Evolutionary conservation across 2,329 filamentous ascomycete genomes (phyloP), one percentile per base, ranked within the genome.

Genomic region (Coniochaeta hoffmannii): DNA sequence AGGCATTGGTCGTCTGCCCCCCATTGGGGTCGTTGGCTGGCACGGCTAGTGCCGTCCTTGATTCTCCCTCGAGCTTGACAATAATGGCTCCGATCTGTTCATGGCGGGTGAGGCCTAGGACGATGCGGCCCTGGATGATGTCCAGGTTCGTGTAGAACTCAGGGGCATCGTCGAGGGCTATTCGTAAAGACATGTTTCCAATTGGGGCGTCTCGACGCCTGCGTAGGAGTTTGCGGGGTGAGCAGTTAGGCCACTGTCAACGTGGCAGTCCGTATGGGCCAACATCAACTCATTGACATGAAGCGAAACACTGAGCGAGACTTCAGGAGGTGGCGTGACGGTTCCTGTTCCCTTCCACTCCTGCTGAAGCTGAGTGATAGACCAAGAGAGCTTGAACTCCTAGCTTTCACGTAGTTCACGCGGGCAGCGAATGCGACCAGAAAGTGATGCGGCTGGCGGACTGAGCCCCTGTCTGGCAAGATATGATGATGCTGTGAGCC

Each of bases 1-100:
- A 63, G 57, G 24, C 61, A 70, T 73, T 62, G 24, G 71, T 66
- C 66, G 68, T 68, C 73, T 59, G 65, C 63, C 69, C 54, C 4
- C 35, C 50, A 10, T 64, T 56, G 22, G 41, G 41, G 31, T 75
- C 68, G 65, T 73, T 58, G 62, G 66, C 61, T 63, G 81, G 72
- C 59, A 81, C 67, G 70, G 74, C 68, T 15, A 90, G 71, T 44
- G 86, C 79, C 5, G 88, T 92, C 59, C 79, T 80, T 50, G 85
- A 85, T 71, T 94, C 88, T 62, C 89, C 89, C 67, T 94, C 89
- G 31, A 94, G 81, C 74, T 94, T 94, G 65, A 93, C 88, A 35
- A 90, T 77, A 59, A 94, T 85, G 53, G 84, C 87, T 51, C 83
- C 82, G 52, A 93, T 78, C 55, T 81, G 77, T 68, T 93, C 89